A percentile compares a stretch with the other conserved stretches of the same genome.
These are phyloP conservation scores for Candida cerambycidarum DNA, from an alignment of 805 yeast species.

Conservation along the genomic window DNA sequence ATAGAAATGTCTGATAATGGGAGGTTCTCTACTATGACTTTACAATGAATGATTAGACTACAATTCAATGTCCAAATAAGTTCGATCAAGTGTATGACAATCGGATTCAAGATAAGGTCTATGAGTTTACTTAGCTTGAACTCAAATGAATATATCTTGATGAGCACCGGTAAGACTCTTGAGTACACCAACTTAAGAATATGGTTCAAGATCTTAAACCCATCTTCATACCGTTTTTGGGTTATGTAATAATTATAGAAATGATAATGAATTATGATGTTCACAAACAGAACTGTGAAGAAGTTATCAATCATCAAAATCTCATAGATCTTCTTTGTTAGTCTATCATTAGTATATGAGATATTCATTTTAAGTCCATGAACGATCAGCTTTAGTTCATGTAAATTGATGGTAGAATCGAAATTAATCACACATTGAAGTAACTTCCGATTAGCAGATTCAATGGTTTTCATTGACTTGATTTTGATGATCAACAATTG, in stretches of 20 bases:
- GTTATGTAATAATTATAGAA: neutral
- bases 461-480: neutral
- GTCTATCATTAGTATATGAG: neutral
- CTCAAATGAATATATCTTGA: constrained; percentile 7
- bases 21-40: neutral
- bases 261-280: constrained; percentile 5
- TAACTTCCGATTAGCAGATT: constrained; percentile 1
- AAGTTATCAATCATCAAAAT: constrained; percentile 4
- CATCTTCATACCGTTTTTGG: neutral
- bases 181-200: constrained; percentile 2
- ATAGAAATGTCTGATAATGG: neutral
- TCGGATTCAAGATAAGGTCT: constrained; percentile 3
- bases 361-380: neutral
- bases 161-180: constrained; percentile 3
- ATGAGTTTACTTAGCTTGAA: neutral
- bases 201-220: neutral
- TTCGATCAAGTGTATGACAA: neutral
- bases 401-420: neutral
- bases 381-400: neutral
- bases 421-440: neutral
- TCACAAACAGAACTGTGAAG: constrained; percentile 2
- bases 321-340: constrained; percentile 1
- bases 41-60: constrained; percentile 3
- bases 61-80: constrained; percentile 3
- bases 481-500: constrained; percentile 1